Conservation (phyloP, 1,139 yeast species). For the Lodderomyces theae region DNA sequence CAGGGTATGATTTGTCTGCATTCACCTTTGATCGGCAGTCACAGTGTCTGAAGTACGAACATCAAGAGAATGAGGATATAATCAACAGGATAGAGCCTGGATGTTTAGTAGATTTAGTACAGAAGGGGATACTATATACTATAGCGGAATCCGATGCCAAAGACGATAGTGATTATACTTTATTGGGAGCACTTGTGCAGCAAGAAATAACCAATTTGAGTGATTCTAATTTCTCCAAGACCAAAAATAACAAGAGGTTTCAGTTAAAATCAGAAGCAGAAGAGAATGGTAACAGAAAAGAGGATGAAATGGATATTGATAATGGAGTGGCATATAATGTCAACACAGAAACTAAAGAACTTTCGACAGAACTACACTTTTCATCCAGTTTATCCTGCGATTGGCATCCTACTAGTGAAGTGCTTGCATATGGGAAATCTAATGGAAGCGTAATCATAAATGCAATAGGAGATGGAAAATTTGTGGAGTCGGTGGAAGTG, state of each 20-base stretch:
- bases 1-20: conserved; percentile 78
- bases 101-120: conserved; percentile 74
- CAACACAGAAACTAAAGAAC: conserved; percentile 21
- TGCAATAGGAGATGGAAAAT: conserved; percentile 29
- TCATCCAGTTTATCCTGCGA: conserved; percentile 31
- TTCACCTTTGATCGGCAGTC: conserved; percentile 80
- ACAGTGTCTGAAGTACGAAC: conserved; percentile 58
- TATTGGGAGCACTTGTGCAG: conserved; percentile 31
- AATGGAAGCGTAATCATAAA: conserved; percentile 36
- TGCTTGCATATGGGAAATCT: conserved; percentile 38
- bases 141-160: conserved; percentile 31
- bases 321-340: conserved; percentile 10
- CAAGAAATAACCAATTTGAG: conserved; percentile 18
- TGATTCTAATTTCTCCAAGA: conserved; percentile 6
- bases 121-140: conserved; percentile 75
- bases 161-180: conserved; percentile 21
- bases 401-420: conserved; percentile 42
- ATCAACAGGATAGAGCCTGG: conserved; percentile 61
- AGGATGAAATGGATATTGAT: conserved; percentile 4
- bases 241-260: conserved; percentile 11
- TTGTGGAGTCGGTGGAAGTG: conserved; percentile 36
- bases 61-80: conserved; percentile 38
- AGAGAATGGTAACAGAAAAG: conserved; percentile 3
- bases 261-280: conserved; percentile 19
- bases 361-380: conserved; percentile 24